Evolutionary conservation across 2,329 filamentous ascomycete species (phyloP), one percentile per base, ranked within the genome.

Genomic region (Exophiala calicioides): DNA sequence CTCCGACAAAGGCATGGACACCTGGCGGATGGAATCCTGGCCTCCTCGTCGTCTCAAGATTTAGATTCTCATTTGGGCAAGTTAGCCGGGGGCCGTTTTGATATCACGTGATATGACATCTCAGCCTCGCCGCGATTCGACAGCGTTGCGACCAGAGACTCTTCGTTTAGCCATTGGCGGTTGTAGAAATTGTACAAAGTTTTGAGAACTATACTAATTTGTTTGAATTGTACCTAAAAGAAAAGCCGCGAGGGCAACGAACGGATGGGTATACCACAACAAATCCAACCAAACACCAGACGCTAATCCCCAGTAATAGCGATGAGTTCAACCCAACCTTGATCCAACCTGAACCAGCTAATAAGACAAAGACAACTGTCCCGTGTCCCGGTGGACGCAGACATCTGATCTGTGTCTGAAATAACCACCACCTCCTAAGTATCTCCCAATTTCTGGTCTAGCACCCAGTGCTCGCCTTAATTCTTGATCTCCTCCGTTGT

Each of bases 401-500:
- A 33, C 35, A 47, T 42, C 38, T 48, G 29, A 24, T 16, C 40
- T 29, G 37, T 47, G 9, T 24, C 30, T 24, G 20, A 32, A 33
- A 32, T 12, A 38, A 23, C 16, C 20, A 24, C 35, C 23, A 8
- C 10, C 13, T 38, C 42, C 23, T 38, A 16, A 24, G 24, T n/a
- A 32, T 12, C 32, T 27, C 10, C 34, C 24, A 32, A 15, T 20
- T 23, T 9, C 3, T 15, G 26, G 20, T 34, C 26, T 18, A 27
- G 13, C 18, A 9, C 16, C 7, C 37, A 19, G 23, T 12, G 5
- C 9, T 8, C 35, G n/a, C 12, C 32, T 44, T 26, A 47, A 20
- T 16, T 26, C 27, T 19, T 36, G n/a, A 15, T 30, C 36, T 40
- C n/a, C 16, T 44, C 24, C 37, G 27, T 26, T 29, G 43, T 86